phyloP scores from a whole-genome alignment of 345 rosid genomes.

The Gossypium bickii region DNA sequence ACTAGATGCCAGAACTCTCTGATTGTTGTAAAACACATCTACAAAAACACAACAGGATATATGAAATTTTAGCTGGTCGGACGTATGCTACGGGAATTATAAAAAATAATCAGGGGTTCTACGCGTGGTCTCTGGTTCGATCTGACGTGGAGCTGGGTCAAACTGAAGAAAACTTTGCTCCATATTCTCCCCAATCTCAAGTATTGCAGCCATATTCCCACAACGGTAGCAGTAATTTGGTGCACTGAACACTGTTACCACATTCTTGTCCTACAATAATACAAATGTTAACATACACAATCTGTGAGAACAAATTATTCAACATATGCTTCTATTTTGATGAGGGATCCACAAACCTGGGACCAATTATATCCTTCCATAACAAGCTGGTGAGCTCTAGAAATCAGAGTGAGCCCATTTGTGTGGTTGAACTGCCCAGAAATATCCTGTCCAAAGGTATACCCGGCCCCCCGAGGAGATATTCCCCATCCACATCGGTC shows the following conservation, averaged over 20 bases:
- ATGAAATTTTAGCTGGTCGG: slow-evolving; percentile 15
- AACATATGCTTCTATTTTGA: background rate
- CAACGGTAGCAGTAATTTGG: slow-evolving; percentile 82
- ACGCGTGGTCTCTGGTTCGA: slow-evolving; percentile 74
- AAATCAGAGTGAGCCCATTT: slow-evolving; percentile 69
- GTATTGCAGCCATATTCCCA: slow-evolving; percentile 87
- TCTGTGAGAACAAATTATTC: background rate
- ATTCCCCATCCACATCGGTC: slow-evolving; percentile 60
- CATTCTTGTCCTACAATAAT: slow-evolving; percentile 57
- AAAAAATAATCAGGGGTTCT: slow-evolving; percentile 89
- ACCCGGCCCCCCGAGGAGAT: slow-evolving; percentile 57
- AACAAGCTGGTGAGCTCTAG: slow-evolving; percentile 88
- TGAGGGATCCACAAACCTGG: slow-evolving; percentile 44
- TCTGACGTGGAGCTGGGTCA: slow-evolving; percentile 84
- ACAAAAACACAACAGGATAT: slow-evolving; percentile 34
- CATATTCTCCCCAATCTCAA: slow-evolving; percentile 83
- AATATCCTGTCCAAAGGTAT: slow-evolving; percentile 65
- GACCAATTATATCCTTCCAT: slow-evolving; percentile 93
- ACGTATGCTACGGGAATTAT: slow-evolving; percentile 30
- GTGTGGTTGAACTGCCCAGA: slow-evolving; percentile 73
- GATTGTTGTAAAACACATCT: slow-evolving; percentile 31
- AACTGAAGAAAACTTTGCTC: slow-evolving; percentile 82
- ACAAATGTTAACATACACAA: background rate
- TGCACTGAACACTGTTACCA: slow-evolving; percentile 81
- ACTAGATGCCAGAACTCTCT: slow-evolving; percentile 26